Conservation (phyloP, 192 early-diverging fungal species). For the Diversispora eburnea region DNA sequence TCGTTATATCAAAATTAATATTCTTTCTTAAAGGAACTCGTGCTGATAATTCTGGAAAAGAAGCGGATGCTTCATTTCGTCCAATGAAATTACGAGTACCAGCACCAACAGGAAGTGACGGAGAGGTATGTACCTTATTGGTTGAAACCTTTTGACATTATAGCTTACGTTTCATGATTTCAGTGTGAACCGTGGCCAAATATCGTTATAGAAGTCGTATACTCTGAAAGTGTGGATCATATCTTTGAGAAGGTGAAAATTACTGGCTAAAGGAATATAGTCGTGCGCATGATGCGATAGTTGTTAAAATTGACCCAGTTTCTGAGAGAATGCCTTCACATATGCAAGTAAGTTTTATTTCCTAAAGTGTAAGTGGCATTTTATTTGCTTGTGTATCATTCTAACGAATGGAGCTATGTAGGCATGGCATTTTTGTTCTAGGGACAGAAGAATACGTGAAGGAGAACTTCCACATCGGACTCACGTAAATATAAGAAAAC, state of each 20-base stretch:
- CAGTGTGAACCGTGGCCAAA: conserved; percentile 11
- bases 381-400: conserved; percentile 18
- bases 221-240: conserved; percentile 10
- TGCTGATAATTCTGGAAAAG: background rate
- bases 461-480: background rate
- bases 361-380: background rate
- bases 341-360: conserved; percentile 15
- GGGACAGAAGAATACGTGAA: conserved; percentile 17
- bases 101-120: background rate
- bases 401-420: conserved; percentile 17
- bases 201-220: conserved; percentile 9
- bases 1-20: conserved; percentile 14
- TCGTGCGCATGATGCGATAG: background rate
- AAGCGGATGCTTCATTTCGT: conserved; percentile 2
- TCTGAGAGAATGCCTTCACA: background rate
- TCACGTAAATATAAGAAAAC: background rate
- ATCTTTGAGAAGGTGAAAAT: background rate
- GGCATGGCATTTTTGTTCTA: conserved; percentile 21
- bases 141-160: background rate
- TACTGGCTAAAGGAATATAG: conserved; percentile 2
- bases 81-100: background rate
- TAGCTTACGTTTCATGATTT: background rate
- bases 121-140: background rate
- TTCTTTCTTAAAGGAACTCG: conserved; percentile 7
- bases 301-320: conserved; percentile 13